Conservation (phyloP, 129 eudicot genomes). For the Pittosporum tobira region DNA sequence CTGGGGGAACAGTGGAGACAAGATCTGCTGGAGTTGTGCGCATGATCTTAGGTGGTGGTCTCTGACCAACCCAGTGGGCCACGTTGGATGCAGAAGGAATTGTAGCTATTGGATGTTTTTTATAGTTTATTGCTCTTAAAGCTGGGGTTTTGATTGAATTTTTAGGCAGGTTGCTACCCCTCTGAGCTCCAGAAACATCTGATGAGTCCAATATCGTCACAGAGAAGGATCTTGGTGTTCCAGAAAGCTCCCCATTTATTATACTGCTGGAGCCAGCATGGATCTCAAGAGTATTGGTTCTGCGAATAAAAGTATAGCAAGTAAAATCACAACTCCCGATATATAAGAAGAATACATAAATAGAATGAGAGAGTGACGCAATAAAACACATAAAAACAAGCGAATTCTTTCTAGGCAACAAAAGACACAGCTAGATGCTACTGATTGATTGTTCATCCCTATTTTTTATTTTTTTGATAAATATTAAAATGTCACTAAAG, state of each 20-base stretch:
- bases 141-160: background rate
- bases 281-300: background rate
- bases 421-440: background rate
- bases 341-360: background rate
- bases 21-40: background rate
- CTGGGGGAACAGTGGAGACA: background rate
- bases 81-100: background rate
- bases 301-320: background rate
- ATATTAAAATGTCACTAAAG: too few species aligned
- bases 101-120: background rate
- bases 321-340: background rate
- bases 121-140: background rate
- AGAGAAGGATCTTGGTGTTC: background rate
- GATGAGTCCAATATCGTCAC: background rate
- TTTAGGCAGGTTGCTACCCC: background rate
- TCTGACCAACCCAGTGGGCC: constrained; percentile 8
- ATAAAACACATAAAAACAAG: background rate
- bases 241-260: background rate
- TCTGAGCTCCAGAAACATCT: background rate
- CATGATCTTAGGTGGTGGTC: background rate
- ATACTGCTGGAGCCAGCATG: background rate
- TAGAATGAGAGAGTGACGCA: background rate
- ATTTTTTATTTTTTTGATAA: too few species aligned
- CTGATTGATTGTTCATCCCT: too few species aligned
- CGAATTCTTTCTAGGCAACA: too few species aligned